Percentiles rank a stretch among this genome's conserved stretches.
Evolutionary conservation across 202 grass and related monocot genomes (phyloP).

Genomic region (Schoenoplectus triqueter): DNA sequence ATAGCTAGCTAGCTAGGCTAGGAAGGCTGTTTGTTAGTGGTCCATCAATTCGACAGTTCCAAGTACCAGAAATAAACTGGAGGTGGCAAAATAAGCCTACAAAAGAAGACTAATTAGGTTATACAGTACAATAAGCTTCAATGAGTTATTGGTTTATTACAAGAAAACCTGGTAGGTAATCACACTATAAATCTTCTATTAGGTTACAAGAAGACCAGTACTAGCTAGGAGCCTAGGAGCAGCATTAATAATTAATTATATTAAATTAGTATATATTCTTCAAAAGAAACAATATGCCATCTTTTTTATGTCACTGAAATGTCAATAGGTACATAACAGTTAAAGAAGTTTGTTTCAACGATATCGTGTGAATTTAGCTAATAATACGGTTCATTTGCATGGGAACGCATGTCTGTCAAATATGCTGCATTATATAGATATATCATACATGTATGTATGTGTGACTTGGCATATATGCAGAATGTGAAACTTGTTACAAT

Average conservation of each 20-base stretch:
- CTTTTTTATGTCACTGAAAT: neutral
- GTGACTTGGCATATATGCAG: neutral
- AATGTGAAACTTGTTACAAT: neutral
- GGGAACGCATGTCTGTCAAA: neutral
- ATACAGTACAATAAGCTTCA: neutral
- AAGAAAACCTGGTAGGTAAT: neutral
- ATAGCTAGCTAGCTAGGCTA: neutral
- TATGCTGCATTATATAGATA: neutral
- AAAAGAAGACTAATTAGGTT: neutral
- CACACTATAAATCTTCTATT: neutral
- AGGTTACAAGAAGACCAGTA: neutral
- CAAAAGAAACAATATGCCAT: neutral
- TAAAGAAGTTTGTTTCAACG: neutral
- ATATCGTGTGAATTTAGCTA: neutral
- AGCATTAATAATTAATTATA: neutral
- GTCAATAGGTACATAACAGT: neutral
- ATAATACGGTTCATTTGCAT: neutral
- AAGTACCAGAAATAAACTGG: neutral
- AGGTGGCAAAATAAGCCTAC: neutral
- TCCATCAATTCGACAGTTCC: neutral
- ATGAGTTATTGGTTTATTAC: neutral
- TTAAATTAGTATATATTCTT: neutral
- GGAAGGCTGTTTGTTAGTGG: constrained; percentile 19
- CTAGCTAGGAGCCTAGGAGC: neutral
- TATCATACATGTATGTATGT: neutral